Evolutionary conservation across 2,329 filamentous ascomycete species (phyloP), one percentile per base, ranked within the genome.

Genomic region (Lizonia empirigonia): DNA sequence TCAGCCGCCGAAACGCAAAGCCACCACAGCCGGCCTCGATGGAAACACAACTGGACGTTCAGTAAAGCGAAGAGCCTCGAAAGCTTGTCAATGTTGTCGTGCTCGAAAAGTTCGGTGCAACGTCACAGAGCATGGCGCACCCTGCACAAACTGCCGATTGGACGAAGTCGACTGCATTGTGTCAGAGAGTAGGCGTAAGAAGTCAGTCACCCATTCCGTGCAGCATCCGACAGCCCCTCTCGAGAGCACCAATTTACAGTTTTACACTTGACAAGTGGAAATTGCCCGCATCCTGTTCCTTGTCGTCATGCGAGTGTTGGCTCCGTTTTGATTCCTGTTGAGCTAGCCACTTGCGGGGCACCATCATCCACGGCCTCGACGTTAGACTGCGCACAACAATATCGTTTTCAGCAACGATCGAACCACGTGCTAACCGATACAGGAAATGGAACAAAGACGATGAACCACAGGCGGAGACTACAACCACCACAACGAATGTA

Each of bases 61-160:
- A 45, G 84, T 87, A 44, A 97, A 96, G 76, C 83, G 91, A 67
- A 84, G 92, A 68, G 91, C 92, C n/a, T 91, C 91, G 8, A 89
- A 93, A 63, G 92, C 92, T 15, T 97, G 92, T 72, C 90, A 91
- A 56, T 91, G 88, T 64, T 96, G 92, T 75, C 84, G 92, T 65
- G 86, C 89, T 50, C 86, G 92, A 69, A 97, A 97, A 73, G 92
- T 97, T 33, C 85, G 92, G 50, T 97, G 92, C 78, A 92, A 97
- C 77, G 91, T 96, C 49, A 91, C 94, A 52, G 91, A 96, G 73
- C 84, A 85, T 72, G 88, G 88, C 39, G 87, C 87, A 34, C 91
- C 91, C 1, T 96, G 91, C 73, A 91, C 89, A 48, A 96, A 96
- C 74, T 95, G 91, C 76, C 82, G 89, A 58, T 84, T 89, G 77